Conservation (phyloP, 129 eudicot genomes). For the Arctium minus region DNA sequence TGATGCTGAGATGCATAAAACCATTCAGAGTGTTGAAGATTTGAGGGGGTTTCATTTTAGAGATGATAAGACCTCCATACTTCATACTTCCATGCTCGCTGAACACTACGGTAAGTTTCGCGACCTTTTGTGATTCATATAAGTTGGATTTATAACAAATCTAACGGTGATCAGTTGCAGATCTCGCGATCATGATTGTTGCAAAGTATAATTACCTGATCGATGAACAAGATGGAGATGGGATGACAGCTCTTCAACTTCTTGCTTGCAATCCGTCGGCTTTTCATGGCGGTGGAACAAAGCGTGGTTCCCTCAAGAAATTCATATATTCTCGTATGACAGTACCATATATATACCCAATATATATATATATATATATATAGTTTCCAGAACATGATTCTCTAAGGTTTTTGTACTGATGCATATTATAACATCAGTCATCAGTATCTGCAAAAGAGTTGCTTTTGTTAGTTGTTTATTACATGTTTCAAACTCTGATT, state of each 20-base stretch:
- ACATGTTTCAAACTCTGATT: not conserved
- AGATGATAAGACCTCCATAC: conserved; percentile 16
- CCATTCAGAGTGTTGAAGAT: not conserved
- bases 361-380: no score
- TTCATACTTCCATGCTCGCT: conserved; percentile 16
- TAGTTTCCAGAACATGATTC: no score
- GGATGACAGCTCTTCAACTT: conserved; percentile 40
- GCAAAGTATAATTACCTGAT: not conserved
- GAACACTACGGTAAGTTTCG: conserved; percentile 16
- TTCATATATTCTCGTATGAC: conserved; percentile 2
- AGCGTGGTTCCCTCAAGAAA: not conserved
- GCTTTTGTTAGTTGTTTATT: not conserved
- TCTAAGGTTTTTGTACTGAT: no score
- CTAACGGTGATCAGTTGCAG: not conserved
- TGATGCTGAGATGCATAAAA: conserved; percentile 1
- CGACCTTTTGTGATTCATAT: no score
- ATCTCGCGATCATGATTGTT: conserved; percentile 29
- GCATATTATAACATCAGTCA: no score
- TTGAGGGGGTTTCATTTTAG: not conserved
- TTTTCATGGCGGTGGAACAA: not conserved
- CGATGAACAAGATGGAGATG: conserved; percentile 23
- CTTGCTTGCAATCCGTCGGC: conserved; percentile 33
- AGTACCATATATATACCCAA: not conserved
- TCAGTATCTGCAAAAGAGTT: no score
- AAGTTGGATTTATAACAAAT: no score